A percentile compares a stretch with the other conserved stretches of the same genome.
Evolutionary conservation across 192 early-diverging fungal genomes (phyloP).

Genomic region (Chytriomyces sp.): DNA sequence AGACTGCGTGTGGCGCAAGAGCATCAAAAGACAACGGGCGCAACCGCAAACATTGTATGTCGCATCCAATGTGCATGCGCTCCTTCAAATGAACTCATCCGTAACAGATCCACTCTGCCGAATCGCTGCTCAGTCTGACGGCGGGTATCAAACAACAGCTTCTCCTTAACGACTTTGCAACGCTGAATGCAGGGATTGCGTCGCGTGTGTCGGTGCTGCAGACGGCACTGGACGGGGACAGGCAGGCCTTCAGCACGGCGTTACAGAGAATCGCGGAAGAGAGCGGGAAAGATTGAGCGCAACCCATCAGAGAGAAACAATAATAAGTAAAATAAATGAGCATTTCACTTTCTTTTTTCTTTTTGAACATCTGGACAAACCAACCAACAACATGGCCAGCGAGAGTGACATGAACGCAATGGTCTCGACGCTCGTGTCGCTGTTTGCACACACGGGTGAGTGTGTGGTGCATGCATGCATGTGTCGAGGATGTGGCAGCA

Average conservation of each 20-base stretch:
- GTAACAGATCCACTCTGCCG: constrained; percentile 38
- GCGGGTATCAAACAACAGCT: constrained; percentile 51
- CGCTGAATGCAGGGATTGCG: constrained; percentile 34
- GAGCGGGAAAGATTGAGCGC: no score
- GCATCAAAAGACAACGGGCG: constrained; percentile 38
- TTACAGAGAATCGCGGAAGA: neutral
- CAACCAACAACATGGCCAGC: neutral
- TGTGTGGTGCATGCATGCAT: no score
- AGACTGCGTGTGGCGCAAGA: constrained; percentile 46
- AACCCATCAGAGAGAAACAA: no score
- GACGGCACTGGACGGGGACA: neutral
- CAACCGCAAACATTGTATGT: constrained; percentile 47
- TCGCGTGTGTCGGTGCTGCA: constrained; percentile 27
- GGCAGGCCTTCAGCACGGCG: neutral
- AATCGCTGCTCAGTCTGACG: constrained; percentile 50
- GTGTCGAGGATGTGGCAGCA: no score
- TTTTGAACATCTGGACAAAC: neutral
- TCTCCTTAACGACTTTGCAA: constrained; percentile 47
- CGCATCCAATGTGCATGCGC: neutral
- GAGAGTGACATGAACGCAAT: neutral
- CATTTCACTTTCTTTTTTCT: no score
- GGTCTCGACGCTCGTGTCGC: neutral
- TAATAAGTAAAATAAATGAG: no score
- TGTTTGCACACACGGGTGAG: neutral
- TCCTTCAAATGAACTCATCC: neutral